Conservation (phyloP, 2,329 filamentous ascomycete species). For the Annulohypoxylon truncatum region DNA sequence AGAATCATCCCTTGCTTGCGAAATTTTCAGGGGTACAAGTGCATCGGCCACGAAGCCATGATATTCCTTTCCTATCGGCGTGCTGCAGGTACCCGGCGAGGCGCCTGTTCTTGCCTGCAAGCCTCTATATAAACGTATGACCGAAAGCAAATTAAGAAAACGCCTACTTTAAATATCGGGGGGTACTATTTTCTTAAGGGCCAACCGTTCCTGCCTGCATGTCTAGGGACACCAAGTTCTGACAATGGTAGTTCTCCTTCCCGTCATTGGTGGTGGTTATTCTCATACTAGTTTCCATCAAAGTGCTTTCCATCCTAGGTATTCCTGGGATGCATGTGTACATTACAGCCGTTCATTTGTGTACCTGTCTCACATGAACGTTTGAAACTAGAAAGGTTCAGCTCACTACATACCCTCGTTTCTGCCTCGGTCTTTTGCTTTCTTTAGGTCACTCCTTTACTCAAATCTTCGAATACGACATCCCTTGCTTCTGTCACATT, state of each 20-base stretch:
- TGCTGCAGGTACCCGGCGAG: conserved; percentile 31
- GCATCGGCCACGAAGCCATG: background rate
- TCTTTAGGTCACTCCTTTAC: conserved; percentile 3
- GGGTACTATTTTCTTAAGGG: background rate
- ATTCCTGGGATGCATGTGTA: background rate
- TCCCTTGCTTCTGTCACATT: conserved; percentile 4
- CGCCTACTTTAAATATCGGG: conserved; percentile 3
- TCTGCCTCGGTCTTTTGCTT: background rate
- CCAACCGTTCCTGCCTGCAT: conserved; percentile 1
- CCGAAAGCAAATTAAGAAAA: background rate
- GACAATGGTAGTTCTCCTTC: background rate
- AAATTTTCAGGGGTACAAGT: background rate
- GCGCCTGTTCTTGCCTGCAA: background rate
- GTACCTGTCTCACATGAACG: conserved; percentile 27
- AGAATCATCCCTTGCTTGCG: background rate
- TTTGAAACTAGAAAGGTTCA: conserved; percentile 14
- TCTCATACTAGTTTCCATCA: background rate
- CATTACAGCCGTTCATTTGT: conserved; percentile 17
- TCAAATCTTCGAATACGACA: conserved; percentile 14
- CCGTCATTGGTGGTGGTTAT: background rate
- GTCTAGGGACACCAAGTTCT: background rate
- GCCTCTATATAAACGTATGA: background rate
- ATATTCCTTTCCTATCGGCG: conserved; percentile 11
- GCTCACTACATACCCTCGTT: conserved; percentile 13
- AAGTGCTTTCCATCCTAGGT: background rate